A percentile compares a stretch with the other conserved stretches of the same genome.
These are phyloP conservation scores for Nicotiana tabacum DNA, from an alignment of 257 asterid species.

Conservation along the genomic window DNA sequence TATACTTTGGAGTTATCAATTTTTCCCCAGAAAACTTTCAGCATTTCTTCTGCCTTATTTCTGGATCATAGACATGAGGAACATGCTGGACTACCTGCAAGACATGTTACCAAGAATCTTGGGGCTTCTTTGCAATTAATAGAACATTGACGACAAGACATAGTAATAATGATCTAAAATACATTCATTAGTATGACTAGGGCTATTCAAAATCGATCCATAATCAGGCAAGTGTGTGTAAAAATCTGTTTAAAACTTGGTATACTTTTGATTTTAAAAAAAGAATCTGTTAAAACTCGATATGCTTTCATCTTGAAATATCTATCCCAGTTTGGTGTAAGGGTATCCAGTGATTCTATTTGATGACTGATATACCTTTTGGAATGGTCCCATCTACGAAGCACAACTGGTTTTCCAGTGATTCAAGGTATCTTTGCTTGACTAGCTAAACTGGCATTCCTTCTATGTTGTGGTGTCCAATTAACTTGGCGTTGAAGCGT, in stretches of 20 bases:
- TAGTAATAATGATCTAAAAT: too few species aligned
- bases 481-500: not conserved
- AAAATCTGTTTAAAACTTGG: too few species aligned
- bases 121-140: not conserved
- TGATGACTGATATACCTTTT: constrained; percentile 16
- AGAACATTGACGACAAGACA: too few species aligned
- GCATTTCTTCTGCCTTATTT: constrained; percentile 10
- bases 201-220: too few species aligned
- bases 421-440: not conserved
- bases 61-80: constrained; percentile 4
- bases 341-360: constrained; percentile 41
- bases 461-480: not conserved
- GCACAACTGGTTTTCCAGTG: not conserved
- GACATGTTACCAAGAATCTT: not conserved
- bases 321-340: not conserved
- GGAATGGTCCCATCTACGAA: not conserved
- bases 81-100: not conserved
- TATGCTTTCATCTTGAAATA: too few species aligned
- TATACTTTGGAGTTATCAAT: constrained; percentile 6
- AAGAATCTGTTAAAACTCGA: too few species aligned
- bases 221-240: too few species aligned
- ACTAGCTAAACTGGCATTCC: not conserved
- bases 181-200: too few species aligned
- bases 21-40: not conserved
- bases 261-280: too few species aligned